Evolutionary conservation across 768 basidiomycete genomes (phyloP).

Genomic region (Rhodocollybia butyracea): DNA sequence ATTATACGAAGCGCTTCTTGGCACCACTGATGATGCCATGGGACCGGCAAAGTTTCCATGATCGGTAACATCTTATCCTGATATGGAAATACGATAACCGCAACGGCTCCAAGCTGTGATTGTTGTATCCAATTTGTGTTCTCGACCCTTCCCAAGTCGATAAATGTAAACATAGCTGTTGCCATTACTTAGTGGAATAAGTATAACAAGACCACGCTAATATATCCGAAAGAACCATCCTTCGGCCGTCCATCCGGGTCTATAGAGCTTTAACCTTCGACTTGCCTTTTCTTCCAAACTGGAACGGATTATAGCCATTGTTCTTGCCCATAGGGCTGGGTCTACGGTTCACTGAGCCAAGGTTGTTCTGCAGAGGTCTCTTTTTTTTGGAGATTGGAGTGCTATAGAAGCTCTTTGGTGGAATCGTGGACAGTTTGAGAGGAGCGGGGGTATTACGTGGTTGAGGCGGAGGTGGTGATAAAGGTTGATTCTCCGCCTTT

Average conservation of each 20-base stretch:
- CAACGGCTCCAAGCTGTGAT: no score
- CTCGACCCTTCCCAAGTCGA: no score
- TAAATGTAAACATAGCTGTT: no score
- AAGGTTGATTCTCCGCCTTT: slow-evolving; percentile 15
- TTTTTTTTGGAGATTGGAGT: slow-evolving; percentile 32
- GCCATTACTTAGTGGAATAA: no score
- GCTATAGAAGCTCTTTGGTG: slow-evolving; percentile 37
- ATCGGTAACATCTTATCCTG: not conserved
- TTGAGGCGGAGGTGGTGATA: slow-evolving; percentile 28
- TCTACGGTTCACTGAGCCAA: not conserved
- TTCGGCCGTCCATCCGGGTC: no score
- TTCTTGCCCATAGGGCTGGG: not conserved
- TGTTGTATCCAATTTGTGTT: no score
- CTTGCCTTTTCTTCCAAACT: not conserved
- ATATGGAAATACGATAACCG: not conserved
- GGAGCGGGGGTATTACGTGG: slow-evolving; percentile 23
- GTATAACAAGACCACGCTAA: no score
- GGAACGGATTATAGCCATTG: not conserved
- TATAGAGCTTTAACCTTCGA: not conserved
- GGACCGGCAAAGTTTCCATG: no score
- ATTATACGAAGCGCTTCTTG: no score
- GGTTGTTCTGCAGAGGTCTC: slow-evolving; percentile 7
- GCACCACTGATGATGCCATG: no score
- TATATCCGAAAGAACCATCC: no score
- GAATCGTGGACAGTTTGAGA: slow-evolving; percentile 20